Base-by-base conservation (phyloP, 1,139 yeast species). In the Candida labiduridarum region DNA sequence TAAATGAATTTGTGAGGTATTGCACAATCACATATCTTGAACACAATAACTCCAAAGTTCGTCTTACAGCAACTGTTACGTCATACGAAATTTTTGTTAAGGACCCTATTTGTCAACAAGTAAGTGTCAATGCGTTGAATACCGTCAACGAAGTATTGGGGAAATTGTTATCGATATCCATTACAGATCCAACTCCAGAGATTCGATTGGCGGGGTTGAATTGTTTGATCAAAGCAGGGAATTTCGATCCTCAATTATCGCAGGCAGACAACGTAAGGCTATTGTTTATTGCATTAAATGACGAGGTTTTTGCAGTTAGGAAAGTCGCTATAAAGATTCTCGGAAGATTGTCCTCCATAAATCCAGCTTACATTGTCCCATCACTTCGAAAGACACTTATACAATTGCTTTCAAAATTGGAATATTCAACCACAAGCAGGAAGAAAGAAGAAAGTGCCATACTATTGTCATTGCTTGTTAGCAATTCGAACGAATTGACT, bases 301-400 rank as follows among this genome's bases (percentile, higher is more conserved):
- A 95, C 67, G 99, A 92, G 65, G 83, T 82, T 1, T 95, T 94
- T 64, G 83, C 82, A 11, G 89, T 94, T 19, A 80, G 97, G 47
- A 84, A 87, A 60, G 87, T 83, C n/a, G 87, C 97, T 0, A 82
- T 92, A 41, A 78, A 79, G 44, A 80, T 92, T 8, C 82, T 94
- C 52, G 98, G 99, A 1, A 79, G 97, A 51, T 70, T 95, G 18
- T 87, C 97, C 0, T 73, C 83, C 4, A 86, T 90, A 36, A 95
- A 95, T 61, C 98, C 99, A 0, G 98, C 99, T 0, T 92, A 90
- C 66, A 90, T 94, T 55, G 94, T 92, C 27, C 99, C 99, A 0
- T 88, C 96, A 1, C 74, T 95, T 50, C 76, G 99, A 58, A 92
- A 90, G 62, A 84, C 95, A 0, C 71, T 95, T 54, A 84, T 95